A percentile compares a stretch with the other conserved stretches of the same genome.
Evolutionary conservation across 805 yeast species (phyloP).

Genomic region (Pachysolen tannophilus): DNA sequence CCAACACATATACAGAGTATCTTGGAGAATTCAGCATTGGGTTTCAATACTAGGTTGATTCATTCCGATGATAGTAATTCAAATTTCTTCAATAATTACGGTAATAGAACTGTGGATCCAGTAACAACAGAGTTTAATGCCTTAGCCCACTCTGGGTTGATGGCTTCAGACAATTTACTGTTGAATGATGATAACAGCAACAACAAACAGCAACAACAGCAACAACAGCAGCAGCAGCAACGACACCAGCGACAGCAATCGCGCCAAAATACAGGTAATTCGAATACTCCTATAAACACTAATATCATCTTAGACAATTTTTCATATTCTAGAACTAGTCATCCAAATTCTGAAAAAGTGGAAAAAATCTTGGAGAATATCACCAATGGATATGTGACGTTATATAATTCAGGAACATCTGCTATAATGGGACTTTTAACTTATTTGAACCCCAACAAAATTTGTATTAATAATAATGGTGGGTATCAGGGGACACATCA

Average conservation of each 20-base stretch:
- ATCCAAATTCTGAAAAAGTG: constrained; percentile 39
- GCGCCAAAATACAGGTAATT: constrained; percentile 7
- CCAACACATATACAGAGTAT: background rate
- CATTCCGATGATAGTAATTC: constrained; percentile 25
- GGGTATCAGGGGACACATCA: constrained; percentile 47
- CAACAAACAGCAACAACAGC: background rate
- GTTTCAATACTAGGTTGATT: constrained; percentile 27
- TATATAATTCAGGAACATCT: constrained; percentile 42
- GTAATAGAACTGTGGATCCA: constrained; percentile 1
- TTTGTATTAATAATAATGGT: constrained; percentile 37
- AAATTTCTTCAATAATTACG: constrained; percentile 11
- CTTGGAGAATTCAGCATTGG: constrained; percentile 14
- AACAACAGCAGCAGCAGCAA: background rate
- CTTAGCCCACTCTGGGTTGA: background rate
- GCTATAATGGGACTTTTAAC: constrained; percentile 45
- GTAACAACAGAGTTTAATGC: no score
- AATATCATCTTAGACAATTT: constrained; percentile 19
- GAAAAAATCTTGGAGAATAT: constrained; percentile 38
- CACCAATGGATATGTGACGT: constrained; percentile 36
- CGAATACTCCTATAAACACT: background rate
- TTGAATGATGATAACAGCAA: background rate
- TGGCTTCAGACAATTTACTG: constrained; percentile 9
- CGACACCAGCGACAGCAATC: background rate
- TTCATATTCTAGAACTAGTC: constrained; percentile 32
- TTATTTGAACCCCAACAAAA: constrained; percentile 33